A percentile compares a stretch with the other conserved stretches of the same genome.
Conservation (phyloP, 495 filamentous ascomycete species). For the Penicillium taxi region DNA sequence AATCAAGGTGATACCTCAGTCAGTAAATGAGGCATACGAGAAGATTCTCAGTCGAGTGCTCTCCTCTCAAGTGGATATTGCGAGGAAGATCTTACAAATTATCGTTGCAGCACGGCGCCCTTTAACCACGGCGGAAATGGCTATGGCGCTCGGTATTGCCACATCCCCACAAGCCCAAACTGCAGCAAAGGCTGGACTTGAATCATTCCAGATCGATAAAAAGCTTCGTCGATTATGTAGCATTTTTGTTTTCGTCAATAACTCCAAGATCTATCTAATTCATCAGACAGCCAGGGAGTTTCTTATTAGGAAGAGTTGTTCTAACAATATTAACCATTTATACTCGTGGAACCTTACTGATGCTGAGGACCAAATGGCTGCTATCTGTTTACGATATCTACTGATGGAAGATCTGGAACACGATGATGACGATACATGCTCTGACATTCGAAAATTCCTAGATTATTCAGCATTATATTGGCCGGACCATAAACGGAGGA, state of each 20-base stretch:
- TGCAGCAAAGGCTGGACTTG: constrained; percentile 18
- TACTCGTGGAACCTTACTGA: constrained; percentile 9
- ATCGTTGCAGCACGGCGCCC: constrained; percentile 26
- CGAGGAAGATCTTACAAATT: constrained; percentile 28
- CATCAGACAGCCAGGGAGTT: constrained; percentile 31
- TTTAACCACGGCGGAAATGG: constrained; percentile 29
- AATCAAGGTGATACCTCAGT: constrained; percentile 13
- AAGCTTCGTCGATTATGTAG: constrained; percentile 30
- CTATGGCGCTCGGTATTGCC: constrained; percentile 29
- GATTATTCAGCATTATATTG: constrained; percentile 21
- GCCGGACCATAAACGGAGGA: constrained; percentile 16
- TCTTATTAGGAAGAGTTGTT: constrained; percentile 9
- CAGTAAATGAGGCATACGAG: constrained; percentile 22
- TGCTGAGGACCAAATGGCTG: constrained; percentile 11
- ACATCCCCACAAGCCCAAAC: constrained; percentile 8
- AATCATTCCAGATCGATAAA: constrained; percentile 7
- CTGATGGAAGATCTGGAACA: constrained; percentile 12
- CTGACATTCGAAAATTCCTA: constrained; percentile 9
- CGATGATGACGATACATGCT: constrained; percentile 5
- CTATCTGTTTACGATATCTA: constrained; percentile 20
- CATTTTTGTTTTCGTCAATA: constrained; percentile 32
- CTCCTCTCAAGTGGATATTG: constrained; percentile 3
- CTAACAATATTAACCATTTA: background rate
- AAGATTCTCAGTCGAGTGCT: constrained; percentile 20
- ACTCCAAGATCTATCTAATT: constrained; percentile 29